These are phyloP conservation scores for Puccinia coronata DNA, from an alignment of 1,284 basidiomycete species.

Conservation along the genomic window DNA sequence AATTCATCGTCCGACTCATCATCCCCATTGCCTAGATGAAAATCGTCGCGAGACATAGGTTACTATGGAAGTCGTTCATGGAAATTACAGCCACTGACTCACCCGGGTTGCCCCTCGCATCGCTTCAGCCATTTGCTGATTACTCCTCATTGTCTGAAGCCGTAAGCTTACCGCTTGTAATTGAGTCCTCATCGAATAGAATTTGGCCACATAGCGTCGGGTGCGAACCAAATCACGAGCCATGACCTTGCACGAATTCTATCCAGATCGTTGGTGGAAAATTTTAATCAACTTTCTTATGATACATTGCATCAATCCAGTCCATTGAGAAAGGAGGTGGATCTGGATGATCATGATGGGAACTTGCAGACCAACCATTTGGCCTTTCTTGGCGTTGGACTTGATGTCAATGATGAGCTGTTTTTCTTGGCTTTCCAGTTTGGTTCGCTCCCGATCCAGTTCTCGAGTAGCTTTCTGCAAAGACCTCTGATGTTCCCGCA, in stretches of 20 bases:
- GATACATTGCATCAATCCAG: too few relatives aligned
- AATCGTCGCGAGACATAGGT: not conserved
- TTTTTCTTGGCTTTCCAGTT: conserved; percentile 80
- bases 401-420: conserved; percentile 77
- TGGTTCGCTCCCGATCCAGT: conserved; percentile 88
- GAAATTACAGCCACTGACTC: conserved; percentile 57
- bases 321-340: not conserved
- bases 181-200: conserved; percentile 98
- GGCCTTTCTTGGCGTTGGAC: conserved; percentile 90
- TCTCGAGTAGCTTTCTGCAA: conserved; percentile 96
- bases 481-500: conserved; percentile 92
- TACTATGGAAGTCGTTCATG: not conserved
- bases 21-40: conserved; percentile 83
- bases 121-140: conserved; percentile 98
- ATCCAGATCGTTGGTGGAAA: conserved; percentile 26
- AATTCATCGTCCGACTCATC: conserved; percentile 94
- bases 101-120: conserved; percentile 97
- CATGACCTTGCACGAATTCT: conserved; percentile 99
- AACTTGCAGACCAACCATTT: conserved; percentile 70
- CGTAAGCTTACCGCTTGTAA: conserved; percentile 92
- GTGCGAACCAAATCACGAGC: conserved; percentile 97
- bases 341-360: not conserved
- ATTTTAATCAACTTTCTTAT: too few relatives aligned
- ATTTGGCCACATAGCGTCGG: conserved; percentile 92
- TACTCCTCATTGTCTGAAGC: conserved; percentile 93